Conservation (phyloP, 2,329 filamentous ascomycete species). For the Fusarium zealandicum region DNA sequence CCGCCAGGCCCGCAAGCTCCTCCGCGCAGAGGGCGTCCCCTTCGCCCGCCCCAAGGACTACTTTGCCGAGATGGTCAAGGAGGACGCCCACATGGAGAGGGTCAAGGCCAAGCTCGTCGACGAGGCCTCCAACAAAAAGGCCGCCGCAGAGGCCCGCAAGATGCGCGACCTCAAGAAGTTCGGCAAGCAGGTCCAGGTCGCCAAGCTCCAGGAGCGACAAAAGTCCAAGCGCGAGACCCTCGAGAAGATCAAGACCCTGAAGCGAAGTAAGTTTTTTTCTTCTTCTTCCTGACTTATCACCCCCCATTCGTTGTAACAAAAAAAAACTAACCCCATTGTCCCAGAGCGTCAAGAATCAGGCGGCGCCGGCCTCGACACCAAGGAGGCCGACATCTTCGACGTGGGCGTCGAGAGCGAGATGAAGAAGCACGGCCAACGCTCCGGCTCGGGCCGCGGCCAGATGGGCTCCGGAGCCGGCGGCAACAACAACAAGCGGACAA, state of each 20-base stretch:
- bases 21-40: constrained; percentile 82
- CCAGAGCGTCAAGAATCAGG: constrained; percentile 82
- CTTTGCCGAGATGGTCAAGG: constrained; percentile 99
- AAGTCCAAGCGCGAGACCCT: constrained; percentile 92
- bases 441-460: constrained; percentile 50
- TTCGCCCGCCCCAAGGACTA: constrained; percentile 94
- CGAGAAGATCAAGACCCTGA: constrained; percentile 93
- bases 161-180: constrained; percentile 98
- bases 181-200: constrained; percentile 96
- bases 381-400: constrained; percentile 90
- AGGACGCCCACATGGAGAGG: constrained; percentile 97
- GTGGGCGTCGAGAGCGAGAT: constrained; percentile 79
- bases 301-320: too few species aligned
- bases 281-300: too few species aligned
- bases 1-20: constrained; percentile 71
- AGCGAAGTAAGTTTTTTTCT: constrained; percentile 80
- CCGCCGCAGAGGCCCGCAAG: constrained; percentile 86
- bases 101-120: constrained; percentile 93
- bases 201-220: constrained; percentile 91
- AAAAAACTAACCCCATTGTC: constrained; percentile 19
- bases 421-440: constrained; percentile 47
- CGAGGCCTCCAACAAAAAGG: constrained; percentile 91
- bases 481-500: constrained; percentile 78
- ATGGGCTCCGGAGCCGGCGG: constrained; percentile 35
- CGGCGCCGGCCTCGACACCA: constrained; percentile 66